Percentiles rank a stretch among this genome's conserved stretches.
Conservation (phyloP, 768 basidiomycete genomes). For the Panus rudis region DNA sequence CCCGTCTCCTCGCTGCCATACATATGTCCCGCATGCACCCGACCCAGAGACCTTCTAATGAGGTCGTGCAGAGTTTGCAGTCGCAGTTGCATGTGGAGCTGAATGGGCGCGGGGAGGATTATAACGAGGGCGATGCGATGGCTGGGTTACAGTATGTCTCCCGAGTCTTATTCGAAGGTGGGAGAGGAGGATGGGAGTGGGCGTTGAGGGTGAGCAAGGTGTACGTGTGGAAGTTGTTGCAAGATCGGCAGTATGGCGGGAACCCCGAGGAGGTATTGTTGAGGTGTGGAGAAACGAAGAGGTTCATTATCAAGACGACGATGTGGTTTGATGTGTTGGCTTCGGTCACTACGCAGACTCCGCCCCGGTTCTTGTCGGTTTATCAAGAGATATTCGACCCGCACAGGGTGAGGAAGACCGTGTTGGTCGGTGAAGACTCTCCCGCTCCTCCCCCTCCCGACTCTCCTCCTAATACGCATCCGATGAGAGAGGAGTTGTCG, state of each 20-base stretch:
- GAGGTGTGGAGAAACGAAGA: conserved; percentile 41
- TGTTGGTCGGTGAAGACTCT: conserved; percentile 29
- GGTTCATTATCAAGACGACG: conserved; percentile 75
- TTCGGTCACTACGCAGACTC: conserved; percentile 55
- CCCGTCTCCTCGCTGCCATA: conserved; percentile 55
- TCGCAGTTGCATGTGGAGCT: conserved; percentile 1
- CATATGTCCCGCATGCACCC: conserved; percentile 34
- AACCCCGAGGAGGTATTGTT: conserved; percentile 41
- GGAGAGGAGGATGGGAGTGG: conserved; percentile 57
- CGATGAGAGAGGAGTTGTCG: no score
- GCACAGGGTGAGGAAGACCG: conserved; percentile 36
- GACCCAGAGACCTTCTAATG: not conserved
- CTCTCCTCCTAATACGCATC: no score
- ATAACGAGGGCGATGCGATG: conserved; percentile 66
- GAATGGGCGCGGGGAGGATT: conserved; percentile 12
- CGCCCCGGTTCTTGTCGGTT: conserved; percentile 49
- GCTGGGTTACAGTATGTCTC: conserved; percentile 73
- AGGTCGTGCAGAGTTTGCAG: not conserved
- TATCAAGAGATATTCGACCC: conserved; percentile 53
- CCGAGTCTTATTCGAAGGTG: conserved; percentile 71
- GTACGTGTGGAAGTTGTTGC: conserved; percentile 47
- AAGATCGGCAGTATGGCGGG: conserved; percentile 28
- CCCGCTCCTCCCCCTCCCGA: conserved; percentile 9
- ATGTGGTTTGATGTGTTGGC: conserved; percentile 88
- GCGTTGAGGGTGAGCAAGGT: conserved; percentile 57